phyloP scores from a whole-genome alignment of 1,284 basidiomycete species.

The Tausonia pullulans region DNA sequence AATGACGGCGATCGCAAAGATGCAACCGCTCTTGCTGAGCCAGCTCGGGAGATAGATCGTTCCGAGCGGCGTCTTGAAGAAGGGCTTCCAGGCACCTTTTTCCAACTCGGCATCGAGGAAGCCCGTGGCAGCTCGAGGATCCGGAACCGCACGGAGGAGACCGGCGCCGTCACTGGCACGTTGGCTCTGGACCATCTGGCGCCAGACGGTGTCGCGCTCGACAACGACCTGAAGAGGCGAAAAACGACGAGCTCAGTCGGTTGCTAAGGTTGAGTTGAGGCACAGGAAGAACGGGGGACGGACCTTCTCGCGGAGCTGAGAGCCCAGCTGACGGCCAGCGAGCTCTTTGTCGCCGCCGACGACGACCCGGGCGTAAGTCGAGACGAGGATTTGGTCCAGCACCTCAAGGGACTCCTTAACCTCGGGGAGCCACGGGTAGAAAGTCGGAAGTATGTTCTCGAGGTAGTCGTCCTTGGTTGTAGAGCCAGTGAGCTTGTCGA shows the following conservation, averaged over 20 bases:
- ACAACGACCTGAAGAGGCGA: slow-evolving; percentile 26
- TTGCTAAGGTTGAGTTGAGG: neutral
- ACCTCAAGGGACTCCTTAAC: slow-evolving; percentile 56
- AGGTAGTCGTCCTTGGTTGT: slow-evolving; percentile 78
- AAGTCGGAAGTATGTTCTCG: slow-evolving; percentile 56
- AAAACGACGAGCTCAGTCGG: neutral
- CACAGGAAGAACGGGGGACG: slow-evolving; percentile 36
- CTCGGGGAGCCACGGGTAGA: slow-evolving; percentile 54
- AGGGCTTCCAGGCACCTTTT: slow-evolving; percentile 19
- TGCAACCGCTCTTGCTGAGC: slow-evolving; percentile 53
- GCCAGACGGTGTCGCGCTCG: slow-evolving; percentile 65
- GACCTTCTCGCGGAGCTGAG: slow-evolving; percentile 75
- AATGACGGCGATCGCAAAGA: slow-evolving; percentile 48
- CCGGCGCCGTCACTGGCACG: slow-evolving; percentile 50
- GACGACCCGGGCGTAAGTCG: slow-evolving; percentile 57
- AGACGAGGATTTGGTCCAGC: slow-evolving; percentile 7
- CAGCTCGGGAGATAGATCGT: slow-evolving; percentile 40
- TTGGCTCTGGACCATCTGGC: slow-evolving; percentile 90
- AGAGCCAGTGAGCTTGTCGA: slow-evolving; percentile 86
- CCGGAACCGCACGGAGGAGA: slow-evolving; percentile 38
- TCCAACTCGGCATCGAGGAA: slow-evolving; percentile 31
- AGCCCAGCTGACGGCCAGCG: slow-evolving; percentile 70
- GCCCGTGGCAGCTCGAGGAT: slow-evolving; percentile 47
- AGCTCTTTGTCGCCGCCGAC: slow-evolving; percentile 58
- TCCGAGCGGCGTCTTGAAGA: slow-evolving; percentile 51